phyloP scores from a whole-genome alignment of 179 eudicot genomes.

The Heliamphora pulchella region DNA sequence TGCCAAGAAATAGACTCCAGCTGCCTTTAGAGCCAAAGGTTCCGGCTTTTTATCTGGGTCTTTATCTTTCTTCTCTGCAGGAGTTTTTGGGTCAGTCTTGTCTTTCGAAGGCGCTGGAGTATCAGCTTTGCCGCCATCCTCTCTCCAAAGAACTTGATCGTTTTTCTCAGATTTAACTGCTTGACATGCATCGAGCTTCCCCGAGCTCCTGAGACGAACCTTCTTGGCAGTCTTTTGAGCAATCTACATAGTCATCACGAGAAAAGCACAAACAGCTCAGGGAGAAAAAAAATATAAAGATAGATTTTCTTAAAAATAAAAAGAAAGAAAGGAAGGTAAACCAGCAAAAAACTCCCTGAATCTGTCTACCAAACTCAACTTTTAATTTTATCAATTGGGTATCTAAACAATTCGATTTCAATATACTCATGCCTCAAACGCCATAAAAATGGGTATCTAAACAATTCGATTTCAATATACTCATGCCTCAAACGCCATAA shows the following conservation, averaged over 20 bases:
- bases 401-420: too few relatives aligned
- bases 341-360: neutral
- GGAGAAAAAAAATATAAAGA: neutral
- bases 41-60: constrained; percentile 7
- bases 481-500: too few relatives aligned
- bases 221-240: constrained; percentile 78
- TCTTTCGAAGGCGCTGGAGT: too few relatives aligned
- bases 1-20: constrained; percentile 70
- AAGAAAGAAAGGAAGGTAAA: neutral
- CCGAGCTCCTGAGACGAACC: constrained; percentile 67
- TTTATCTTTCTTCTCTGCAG: neutral
- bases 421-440: too few relatives aligned
- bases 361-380: too few relatives aligned
- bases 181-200: constrained; percentile 70
- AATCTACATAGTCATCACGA: constrained; percentile 40
- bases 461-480: too few relatives aligned
- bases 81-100: neutral
- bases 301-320: neutral
- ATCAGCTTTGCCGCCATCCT: constrained; percentile 2
- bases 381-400: too few relatives aligned
- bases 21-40: constrained; percentile 64
- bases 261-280: neutral
- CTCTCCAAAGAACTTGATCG: constrained; percentile 37
- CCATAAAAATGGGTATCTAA: too few relatives aligned
- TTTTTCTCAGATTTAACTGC: constrained; percentile 37